These are phyloP conservation scores for Fistulinella prunicolor DNA, from an alignment of 768 basidiomycete genomes.

Conservation along the genomic window DNA sequence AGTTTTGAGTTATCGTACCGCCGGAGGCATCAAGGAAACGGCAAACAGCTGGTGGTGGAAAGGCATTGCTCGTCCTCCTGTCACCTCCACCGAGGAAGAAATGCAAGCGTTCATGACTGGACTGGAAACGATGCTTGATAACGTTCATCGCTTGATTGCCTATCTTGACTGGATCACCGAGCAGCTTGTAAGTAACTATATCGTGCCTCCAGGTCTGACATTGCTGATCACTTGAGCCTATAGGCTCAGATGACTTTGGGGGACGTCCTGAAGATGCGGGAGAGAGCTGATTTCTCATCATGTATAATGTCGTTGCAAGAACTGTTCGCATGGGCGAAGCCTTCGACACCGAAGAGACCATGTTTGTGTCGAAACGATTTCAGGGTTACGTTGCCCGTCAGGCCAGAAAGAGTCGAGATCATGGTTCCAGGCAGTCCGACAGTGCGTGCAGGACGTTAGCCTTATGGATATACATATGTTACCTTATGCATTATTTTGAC, in stretches of 20 bases:
- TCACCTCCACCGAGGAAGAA: constrained; percentile 5
- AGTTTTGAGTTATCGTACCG: neutral
- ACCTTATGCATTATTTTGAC: constrained; percentile 6
- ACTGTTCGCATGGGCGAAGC: constrained; percentile 18
- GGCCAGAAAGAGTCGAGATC: constrained; percentile 13
- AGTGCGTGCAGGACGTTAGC: constrained; percentile 15
- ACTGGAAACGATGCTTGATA: constrained; percentile 21
- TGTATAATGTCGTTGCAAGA: constrained; percentile 19
- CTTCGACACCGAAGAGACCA: constrained; percentile 2
- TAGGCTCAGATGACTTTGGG: constrained; percentile 19
- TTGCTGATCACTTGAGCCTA: constrained; percentile 4
- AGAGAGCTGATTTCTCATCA: constrained; percentile 12
- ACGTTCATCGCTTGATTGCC: constrained; percentile 17
- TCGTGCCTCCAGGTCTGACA: neutral
- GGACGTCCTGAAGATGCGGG: constrained; percentile 7
- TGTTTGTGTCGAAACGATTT: constrained; percentile 8
- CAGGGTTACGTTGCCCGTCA: neutral
- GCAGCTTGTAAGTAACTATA: constrained; percentile 18
- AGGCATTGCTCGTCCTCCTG: neutral
- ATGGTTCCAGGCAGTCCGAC: constrained; percentile 23
- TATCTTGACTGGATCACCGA: constrained; percentile 31
- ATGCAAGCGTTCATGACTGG: constrained; percentile 15
- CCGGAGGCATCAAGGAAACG: neutral
- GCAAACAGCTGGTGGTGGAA: constrained; percentile 7
- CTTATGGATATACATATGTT: constrained; percentile 12